phyloP scores from a whole-genome alignment of 805 yeast species.

The Cyberlindnera xishuangbannaensis region DNA sequence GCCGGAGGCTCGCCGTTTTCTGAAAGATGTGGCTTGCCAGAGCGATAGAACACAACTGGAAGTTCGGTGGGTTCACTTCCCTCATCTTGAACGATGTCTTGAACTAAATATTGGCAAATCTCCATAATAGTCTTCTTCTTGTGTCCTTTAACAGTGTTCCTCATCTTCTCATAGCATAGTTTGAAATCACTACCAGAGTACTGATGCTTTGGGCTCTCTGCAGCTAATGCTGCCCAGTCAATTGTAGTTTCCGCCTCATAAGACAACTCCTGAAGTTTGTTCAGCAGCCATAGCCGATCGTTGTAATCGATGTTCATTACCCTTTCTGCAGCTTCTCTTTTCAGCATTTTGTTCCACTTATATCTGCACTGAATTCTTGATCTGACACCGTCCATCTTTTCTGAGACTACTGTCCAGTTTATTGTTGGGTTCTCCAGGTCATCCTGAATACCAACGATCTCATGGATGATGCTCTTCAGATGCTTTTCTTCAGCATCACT shows the following conservation, averaged over 20 bases:
- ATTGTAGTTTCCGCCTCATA: constrained; percentile 36
- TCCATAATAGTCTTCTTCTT: constrained; percentile 34
- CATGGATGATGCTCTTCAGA: constrained; percentile 48
- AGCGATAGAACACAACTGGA: constrained; percentile 19
- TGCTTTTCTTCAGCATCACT: constrained; percentile 60
- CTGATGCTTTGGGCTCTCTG: constrained; percentile 34
- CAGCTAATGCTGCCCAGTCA: constrained; percentile 52
- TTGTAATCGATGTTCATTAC: constrained; percentile 37
- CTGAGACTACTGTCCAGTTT: constrained; percentile 91
- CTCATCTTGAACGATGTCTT: constrained; percentile 19
- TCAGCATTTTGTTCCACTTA: constrained; percentile 83
- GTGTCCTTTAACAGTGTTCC: constrained; percentile 42
- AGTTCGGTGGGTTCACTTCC: constrained; percentile 11
- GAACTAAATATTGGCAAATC: constrained; percentile 25
- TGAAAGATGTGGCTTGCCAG: too few species aligned
- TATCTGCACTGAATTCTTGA: constrained; percentile 93
- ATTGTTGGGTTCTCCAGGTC: constrained; percentile 34
- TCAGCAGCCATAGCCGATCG: constrained; percentile 47
- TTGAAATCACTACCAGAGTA: constrained; percentile 63
- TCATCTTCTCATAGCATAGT: constrained; percentile 56
- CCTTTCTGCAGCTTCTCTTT: constrained; percentile 46
- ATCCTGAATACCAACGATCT: constrained; percentile 36
- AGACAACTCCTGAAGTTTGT: constrained; percentile 39
- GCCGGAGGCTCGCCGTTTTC: too few species aligned
- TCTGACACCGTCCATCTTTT: constrained; percentile 80